Evolutionary conservation across 1,139 yeast genomes (phyloP).

Genomic region (Suhomyces terraborum): DNA sequence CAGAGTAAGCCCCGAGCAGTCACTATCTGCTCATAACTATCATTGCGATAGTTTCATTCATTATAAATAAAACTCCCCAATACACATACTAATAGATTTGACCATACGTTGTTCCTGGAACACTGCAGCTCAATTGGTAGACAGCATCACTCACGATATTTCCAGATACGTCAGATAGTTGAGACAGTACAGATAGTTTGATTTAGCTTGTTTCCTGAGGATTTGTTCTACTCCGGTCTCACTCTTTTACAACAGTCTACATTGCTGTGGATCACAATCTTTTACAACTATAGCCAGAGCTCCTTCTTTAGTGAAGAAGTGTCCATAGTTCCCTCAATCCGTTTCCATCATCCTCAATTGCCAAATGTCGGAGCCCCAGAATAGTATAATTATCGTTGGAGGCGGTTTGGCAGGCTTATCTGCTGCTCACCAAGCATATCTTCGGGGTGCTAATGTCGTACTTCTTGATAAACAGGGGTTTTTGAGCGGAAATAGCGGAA

Average conservation of each 20-base stretch:
- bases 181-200: too few relatives aligned
- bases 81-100: not conserved
- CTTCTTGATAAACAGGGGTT: conserved; percentile 64
- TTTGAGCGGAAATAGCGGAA: conserved; percentile 77
- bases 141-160: too few relatives aligned
- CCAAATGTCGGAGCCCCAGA: conserved; percentile 26
- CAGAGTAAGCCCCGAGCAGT: not conserved
- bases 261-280: not conserved
- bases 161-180: too few relatives aligned
- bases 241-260: not conserved
- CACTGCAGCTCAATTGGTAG: too few relatives aligned
- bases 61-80: not conserved
- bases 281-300: not conserved
- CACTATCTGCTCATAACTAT: not conserved
- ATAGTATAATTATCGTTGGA: conserved; percentile 66
- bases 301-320: not conserved
- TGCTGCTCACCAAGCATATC: conserved; percentile 69
- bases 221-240: not conserved
- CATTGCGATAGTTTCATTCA: not conserved
- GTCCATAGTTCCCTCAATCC: not conserved
- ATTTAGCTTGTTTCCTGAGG: not conserved
- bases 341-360: not conserved
- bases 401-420: conserved; percentile 81
- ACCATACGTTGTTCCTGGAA: not conserved
- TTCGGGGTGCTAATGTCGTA: conserved; percentile 57